phyloP scores from a whole-genome alignment of 2,329 filamentous ascomycete species.

The Helminthosporium solani region DNA sequence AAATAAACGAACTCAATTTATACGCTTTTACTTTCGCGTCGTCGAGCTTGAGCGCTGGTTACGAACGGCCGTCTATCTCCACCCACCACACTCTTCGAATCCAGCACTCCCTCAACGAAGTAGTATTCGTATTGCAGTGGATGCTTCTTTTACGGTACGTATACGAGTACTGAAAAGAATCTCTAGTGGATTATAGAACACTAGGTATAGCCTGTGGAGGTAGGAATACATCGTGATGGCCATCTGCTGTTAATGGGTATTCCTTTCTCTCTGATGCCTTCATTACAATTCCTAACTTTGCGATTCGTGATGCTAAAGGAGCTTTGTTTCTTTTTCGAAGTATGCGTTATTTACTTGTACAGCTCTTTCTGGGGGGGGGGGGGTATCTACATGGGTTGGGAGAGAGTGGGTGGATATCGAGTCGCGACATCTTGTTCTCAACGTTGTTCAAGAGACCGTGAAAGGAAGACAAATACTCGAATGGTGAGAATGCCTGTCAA shows the following conservation, averaged over 20 bases:
- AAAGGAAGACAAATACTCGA: no score
- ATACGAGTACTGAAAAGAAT: conserved; percentile 33
- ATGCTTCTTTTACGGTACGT: conserved; percentile 31
- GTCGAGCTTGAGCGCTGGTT: conserved; percentile 10
- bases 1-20: conserved; percentile 29
- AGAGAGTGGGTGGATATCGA: background rate
- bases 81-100: conserved; percentile 32
- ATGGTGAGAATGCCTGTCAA: no score
- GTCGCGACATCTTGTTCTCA: background rate
- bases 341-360: conserved; percentile 17
- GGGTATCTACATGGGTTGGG: conserved; percentile 9
- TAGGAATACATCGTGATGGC: conserved; percentile 24
- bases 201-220: conserved; percentile 31
- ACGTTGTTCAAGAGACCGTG: background rate
- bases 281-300: conserved; percentile 9
- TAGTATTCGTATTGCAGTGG: conserved; percentile 31
- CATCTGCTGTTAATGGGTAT: conserved; percentile 2
- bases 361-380: conserved; percentile 19
- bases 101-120: conserved; percentile 24
- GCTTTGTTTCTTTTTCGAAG: conserved; percentile 21
- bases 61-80: conserved; percentile 21
- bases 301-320: conserved; percentile 14
- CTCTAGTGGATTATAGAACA: conserved; percentile 31
- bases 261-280: conserved; percentile 6
- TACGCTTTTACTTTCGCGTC: conserved; percentile 27